Evolutionary conservation across 139 green algal species (phyloP).

Genomic region (Choricystis sp.): DNA sequence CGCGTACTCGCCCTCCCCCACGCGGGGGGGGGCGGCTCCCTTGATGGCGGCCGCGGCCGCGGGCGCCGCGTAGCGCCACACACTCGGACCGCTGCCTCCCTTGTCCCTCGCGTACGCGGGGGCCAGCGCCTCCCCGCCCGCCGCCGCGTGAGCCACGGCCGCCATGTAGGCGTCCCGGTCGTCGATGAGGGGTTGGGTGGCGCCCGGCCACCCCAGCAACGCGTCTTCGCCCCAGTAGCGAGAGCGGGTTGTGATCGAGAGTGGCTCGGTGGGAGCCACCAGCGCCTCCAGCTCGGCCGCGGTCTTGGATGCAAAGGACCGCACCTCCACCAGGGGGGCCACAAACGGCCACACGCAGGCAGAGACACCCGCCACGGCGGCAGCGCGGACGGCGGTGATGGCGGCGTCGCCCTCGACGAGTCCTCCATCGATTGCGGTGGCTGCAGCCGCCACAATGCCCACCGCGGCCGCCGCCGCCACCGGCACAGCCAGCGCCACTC

Average conservation of each 20-base stretch:
- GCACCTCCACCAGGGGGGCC: conserved; percentile 45
- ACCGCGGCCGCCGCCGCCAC: conserved; percentile 4
- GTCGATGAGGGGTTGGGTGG: conserved; percentile 42
- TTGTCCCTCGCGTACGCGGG: conserved; percentile 33
- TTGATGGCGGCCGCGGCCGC: neutral
- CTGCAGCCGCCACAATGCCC: neutral
- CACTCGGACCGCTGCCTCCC: neutral
- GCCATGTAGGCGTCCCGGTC: conserved; percentile 75
- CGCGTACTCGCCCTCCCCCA: conserved; percentile 48
- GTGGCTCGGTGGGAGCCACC: conserved; percentile 12
- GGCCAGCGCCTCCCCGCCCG: conserved; percentile 15
- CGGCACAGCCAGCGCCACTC: conserved; percentile 8
- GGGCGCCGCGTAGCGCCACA: conserved; percentile 55
- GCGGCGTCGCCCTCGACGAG: no score
- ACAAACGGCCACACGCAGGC: conserved; percentile 33
- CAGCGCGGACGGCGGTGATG: conserved; percentile 2
- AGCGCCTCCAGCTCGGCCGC: conserved; percentile 55
- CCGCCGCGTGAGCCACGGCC: conserved; percentile 26
- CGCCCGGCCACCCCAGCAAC: conserved; percentile 67
- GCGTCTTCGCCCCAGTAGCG: conserved; percentile 78
- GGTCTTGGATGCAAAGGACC: conserved; percentile 26
- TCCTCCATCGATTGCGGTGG: no score
- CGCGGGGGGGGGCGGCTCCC: conserved; percentile 23
- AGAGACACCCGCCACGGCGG: conserved; percentile 17
- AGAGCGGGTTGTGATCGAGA: no score